These are phyloP conservation scores for Hygrocybe coccinea DNA, from an alignment of 768 basidiomycete species.

Conservation along the genomic window DNA sequence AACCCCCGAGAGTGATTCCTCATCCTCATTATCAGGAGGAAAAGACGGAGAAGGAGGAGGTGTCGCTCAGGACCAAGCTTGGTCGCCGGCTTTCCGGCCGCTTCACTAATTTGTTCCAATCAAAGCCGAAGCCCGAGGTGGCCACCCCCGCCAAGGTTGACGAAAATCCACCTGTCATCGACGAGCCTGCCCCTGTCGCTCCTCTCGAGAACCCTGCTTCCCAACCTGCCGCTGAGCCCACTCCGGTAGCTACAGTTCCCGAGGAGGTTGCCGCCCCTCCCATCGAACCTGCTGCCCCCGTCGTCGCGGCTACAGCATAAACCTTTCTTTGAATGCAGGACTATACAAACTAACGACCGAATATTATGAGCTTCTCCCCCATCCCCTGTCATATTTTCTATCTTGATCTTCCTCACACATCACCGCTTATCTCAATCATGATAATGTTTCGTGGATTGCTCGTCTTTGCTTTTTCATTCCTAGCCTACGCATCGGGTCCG, in stretches of 20 bases:
- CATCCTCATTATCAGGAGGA: slow-evolving; percentile 35
- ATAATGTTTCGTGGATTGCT: slow-evolving; percentile 35
- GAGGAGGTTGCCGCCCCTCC: slow-evolving; percentile 30
- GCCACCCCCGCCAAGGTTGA: slow-evolving; percentile 75
- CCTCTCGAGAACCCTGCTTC: slow-evolving; percentile 77
- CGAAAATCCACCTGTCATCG: slow-evolving; percentile 85
- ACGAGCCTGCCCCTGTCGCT: slow-evolving; percentile 74
- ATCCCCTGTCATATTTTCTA: slow-evolving; percentile 29
- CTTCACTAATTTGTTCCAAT: slow-evolving; percentile 81
- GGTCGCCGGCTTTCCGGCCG: slow-evolving; percentile 81
- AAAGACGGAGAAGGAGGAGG: slow-evolving; percentile 46
- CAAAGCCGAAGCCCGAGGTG: slow-evolving; percentile 61
- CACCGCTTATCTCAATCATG: slow-evolving; percentile 35
- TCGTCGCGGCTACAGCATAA: slow-evolving; percentile 81
- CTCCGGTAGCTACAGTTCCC: slow-evolving; percentile 14
- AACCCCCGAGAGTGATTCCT: not conserved
- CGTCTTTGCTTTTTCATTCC: slow-evolving; percentile 29
- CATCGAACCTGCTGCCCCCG: slow-evolving; percentile 46
- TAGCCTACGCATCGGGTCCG: slow-evolving; percentile 58
- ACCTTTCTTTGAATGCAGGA: slow-evolving; percentile 7
- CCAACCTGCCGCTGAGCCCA: slow-evolving; percentile 33
- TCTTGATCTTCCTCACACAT: slow-evolving; percentile 27
- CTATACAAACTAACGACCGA: slow-evolving; percentile 40
- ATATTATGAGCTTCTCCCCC: slow-evolving; percentile 31
- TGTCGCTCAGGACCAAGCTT: slow-evolving; percentile 57